These are phyloP conservation scores for Rhododendron ovatum DNA, from an alignment of 148 eudicot species.

Conservation along the genomic window DNA sequence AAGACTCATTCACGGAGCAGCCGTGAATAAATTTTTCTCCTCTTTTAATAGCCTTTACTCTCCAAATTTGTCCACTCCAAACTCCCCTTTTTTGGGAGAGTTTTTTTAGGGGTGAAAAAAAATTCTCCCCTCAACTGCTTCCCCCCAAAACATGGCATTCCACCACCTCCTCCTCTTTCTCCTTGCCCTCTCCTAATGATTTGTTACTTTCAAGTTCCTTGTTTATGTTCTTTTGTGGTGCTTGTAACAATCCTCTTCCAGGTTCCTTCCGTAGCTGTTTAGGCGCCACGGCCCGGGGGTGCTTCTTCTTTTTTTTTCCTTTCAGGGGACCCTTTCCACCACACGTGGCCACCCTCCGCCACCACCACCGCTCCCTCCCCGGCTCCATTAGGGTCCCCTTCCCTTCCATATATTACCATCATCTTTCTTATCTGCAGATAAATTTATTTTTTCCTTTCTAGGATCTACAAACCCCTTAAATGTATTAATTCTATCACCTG, in stretches of 20 bases:
- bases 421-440: neutral
- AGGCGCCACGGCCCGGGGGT: neutral
- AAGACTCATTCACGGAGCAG: too few relatives aligned
- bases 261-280: neutral
- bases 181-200: neutral
- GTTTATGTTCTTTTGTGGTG: neutral
- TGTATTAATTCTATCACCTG: neutral
- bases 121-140: neutral
- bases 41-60: neutral
- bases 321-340: slow-evolving; percentile 1
- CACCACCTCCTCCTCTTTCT: neutral
- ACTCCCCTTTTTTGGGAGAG: neutral
- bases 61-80: neutral
- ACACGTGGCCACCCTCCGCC: neutral
- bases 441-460: neutral
- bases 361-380: neutral
- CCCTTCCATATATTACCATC: neutral
- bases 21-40: too few relatives aligned
- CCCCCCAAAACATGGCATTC: neutral
- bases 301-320: neutral
- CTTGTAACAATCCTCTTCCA: neutral
- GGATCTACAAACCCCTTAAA: neutral
- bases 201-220: neutral
- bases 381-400: neutral
- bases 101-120: neutral